Percentiles rank a stretch among this genome's conserved stretches.
These are phyloP conservation scores for Stellera chamaejasme DNA, from an alignment of 345 rosid genomes.

Conservation along the genomic window DNA sequence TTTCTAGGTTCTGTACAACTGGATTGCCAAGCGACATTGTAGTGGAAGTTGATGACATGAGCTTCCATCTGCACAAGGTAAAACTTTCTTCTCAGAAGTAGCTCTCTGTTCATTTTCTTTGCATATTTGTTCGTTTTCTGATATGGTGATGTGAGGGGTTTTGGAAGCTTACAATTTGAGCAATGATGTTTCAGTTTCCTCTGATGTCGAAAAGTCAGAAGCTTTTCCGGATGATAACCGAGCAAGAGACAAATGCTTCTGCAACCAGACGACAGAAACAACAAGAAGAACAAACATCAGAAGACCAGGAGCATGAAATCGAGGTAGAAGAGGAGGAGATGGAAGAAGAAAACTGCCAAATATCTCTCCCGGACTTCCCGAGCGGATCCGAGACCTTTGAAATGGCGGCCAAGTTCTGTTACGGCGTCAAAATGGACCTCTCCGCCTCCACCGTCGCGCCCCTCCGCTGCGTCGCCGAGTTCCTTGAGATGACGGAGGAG, in stretches of 20 bases:
- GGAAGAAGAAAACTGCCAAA: conserved; percentile 35
- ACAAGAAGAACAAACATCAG: conserved; percentile 8
- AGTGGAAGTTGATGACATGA: conserved; percentile 80
- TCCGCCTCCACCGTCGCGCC: conserved; percentile 56
- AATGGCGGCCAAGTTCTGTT: conserved; percentile 87
- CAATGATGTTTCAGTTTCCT: conserved; percentile 53
- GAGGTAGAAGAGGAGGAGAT: conserved; percentile 27
- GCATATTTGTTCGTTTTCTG: not conserved
- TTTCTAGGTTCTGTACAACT: conserved; percentile 80
- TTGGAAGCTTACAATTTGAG: too few species aligned
- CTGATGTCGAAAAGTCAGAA: conserved; percentile 79
- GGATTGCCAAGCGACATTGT: conserved; percentile 90
- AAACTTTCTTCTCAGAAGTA: not conserved
- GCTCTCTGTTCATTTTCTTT: not conserved
- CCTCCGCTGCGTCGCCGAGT: conserved; percentile 84
- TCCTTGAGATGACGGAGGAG: conserved; percentile 86
- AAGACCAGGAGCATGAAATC: conserved; percentile 15
- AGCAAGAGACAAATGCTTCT: conserved; percentile 43
- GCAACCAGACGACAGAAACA: conserved; percentile 6
- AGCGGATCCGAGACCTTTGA: conserved; percentile 90
- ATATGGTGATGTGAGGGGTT: not conserved
- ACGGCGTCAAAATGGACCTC: conserved; percentile 80
- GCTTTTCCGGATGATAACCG: conserved; percentile 68
- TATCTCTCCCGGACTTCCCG: conserved; percentile 63
- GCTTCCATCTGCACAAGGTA: conserved; percentile 94